A percentile compares a stretch with the other conserved stretches of the same genome.
Evolutionary conservation across 2,329 filamentous ascomycete species (phyloP).

Genomic region (Calycina herbarum): DNA sequence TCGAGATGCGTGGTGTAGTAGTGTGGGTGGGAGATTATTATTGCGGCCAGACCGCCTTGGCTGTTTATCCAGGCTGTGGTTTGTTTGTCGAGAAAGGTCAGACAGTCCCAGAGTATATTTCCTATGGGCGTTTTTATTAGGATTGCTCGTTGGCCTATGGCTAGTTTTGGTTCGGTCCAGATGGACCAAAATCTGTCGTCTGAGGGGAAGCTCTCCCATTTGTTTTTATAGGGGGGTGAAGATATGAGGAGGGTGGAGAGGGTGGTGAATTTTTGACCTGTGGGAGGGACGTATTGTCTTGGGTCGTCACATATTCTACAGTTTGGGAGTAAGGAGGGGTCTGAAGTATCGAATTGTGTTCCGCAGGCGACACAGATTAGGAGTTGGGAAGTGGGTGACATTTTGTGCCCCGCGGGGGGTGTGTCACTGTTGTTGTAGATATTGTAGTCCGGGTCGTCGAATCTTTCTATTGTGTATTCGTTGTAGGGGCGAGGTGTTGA

Average conservation of each 20-base stretch:
- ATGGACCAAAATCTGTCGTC: constrained; percentile 50
- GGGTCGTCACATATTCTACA: constrained; percentile 76
- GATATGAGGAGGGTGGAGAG: constrained; percentile 46
- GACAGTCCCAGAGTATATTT: constrained; percentile 79
- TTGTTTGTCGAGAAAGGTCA: constrained; percentile 66
- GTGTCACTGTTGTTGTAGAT: constrained; percentile 20
- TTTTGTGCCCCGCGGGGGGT: constrained; percentile 19
- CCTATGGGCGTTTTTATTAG: constrained; percentile 64
- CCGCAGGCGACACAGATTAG: constrained; percentile 70
- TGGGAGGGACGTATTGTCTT: constrained; percentile 66
- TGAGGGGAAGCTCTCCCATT: constrained; percentile 47
- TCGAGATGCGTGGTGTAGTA: constrained; percentile 76
- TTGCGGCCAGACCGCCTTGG: constrained; percentile 67
- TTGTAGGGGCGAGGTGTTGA: constrained; percentile 9
- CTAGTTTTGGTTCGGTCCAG: constrained; percentile 58
- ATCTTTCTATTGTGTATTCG: constrained; percentile 11
- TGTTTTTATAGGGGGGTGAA: constrained; percentile 48
- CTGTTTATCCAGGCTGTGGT: constrained; percentile 59
- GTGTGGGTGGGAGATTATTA: constrained; percentile 78
- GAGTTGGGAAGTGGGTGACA: constrained; percentile 34
- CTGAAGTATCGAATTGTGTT: constrained; percentile 62
- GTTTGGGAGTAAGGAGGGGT: constrained; percentile 48
- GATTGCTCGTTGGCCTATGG: constrained; percentile 73
- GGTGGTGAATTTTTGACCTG: constrained; percentile 66
- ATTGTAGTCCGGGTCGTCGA: constrained; percentile 26